Conservation (phyloP, 225 moss, liverwort and hornwort species). For the Marchantia paleacea region DNA sequence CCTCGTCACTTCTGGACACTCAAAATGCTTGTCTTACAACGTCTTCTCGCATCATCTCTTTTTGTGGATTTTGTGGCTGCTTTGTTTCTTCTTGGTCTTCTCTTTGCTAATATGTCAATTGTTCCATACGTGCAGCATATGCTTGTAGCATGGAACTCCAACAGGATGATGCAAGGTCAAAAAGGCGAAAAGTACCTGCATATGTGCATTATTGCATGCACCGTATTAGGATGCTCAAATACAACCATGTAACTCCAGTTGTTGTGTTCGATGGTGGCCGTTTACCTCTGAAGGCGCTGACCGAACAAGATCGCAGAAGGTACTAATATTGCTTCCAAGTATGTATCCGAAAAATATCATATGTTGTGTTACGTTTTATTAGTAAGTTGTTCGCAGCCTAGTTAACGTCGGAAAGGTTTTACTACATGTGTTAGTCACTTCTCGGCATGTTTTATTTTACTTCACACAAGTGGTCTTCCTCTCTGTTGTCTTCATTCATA, state of each 20-base stretch:
- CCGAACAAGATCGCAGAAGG: constrained; percentile 45
- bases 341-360: background rate
- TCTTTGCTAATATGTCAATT: background rate
- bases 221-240: constrained; percentile 47
- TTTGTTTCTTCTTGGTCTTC: background rate
- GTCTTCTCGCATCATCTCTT: background rate
- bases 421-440: too few species aligned
- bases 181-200: constrained; percentile 11
- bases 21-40: background rate
- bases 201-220: constrained; percentile 54
- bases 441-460: too few species aligned
- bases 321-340: constrained; percentile 5
- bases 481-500: too few species aligned
- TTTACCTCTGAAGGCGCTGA: constrained; percentile 50
- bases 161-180: constrained; percentile 11
- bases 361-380: too few species aligned
- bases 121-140: constrained; percentile 40
- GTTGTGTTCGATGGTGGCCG: constrained; percentile 60
- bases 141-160: constrained; percentile 41
- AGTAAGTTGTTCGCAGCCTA: too few species aligned
- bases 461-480: too few species aligned
- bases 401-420: too few species aligned
- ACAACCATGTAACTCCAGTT: constrained; percentile 46
- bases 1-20: background rate
- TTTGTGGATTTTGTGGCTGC: background rate